Evolutionary conservation across 2,329 filamentous ascomycete genomes (phyloP), one percentile per base, ranked within the genome.

Genomic region (Sporothrix pallida): DNA sequence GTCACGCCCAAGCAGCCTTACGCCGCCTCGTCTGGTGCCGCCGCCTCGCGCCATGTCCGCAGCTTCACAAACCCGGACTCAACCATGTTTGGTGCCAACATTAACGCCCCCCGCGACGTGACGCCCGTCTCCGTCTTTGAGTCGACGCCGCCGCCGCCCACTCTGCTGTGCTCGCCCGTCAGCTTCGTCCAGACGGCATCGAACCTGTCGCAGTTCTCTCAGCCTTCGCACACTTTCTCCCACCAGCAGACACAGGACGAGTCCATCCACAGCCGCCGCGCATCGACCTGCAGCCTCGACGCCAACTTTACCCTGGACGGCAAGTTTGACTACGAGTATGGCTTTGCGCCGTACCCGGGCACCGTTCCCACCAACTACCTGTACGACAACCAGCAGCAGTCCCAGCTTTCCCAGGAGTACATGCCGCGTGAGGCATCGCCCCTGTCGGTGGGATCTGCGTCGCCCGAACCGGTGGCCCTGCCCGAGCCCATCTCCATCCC

Each of bases 311-410:
- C 74, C 26, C 8, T 60, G 7, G 48, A 62, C 20, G 54, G 15
- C 71, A 65, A 86, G 88, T 50, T 83, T 56, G 73, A 77, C 60
- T 76, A 87, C 78, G 90, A 90, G 77, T 95, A 91, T 82, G 92
- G 91, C 75, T 97, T 93, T 83, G 92, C 94, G n/a, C 93, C 92
- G 65, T 97, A 96, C 83, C 91, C 92, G 74, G 91, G 92, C 78
- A 87, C 75, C n/a, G 67, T 94, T 81, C 75, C 77, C 2, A 63
- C 65, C 9, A 82, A 86, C 52, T 88, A 86, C 79, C 82, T 85
- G 77, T 87, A 85, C 76, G 79, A 83, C 71, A 23, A 46, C 13
- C 63, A 62, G 44, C 15, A 69, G 23, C 54, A 23, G n/a, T 23
- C 20, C 4, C 46, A 69, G 20, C 46, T 37, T 7, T 88, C 58